Evolutionary conservation across 2,329 filamentous ascomycete species (phyloP).

Genomic region (Fusarium multiceps): DNA sequence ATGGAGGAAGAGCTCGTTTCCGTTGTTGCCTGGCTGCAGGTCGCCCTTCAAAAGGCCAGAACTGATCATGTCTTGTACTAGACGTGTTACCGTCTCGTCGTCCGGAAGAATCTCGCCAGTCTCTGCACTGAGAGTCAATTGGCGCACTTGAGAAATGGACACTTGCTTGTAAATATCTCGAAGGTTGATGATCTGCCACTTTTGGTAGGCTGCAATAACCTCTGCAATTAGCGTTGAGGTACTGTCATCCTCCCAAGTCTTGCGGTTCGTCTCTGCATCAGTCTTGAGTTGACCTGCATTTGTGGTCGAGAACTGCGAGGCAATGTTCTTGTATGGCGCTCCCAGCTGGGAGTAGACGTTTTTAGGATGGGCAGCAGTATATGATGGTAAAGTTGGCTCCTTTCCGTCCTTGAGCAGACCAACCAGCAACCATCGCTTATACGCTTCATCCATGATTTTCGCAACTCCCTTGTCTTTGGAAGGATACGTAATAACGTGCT

Average conservation of each 20-base stretch:
- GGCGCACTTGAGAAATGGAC: slow-evolving; percentile 64
- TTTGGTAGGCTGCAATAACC: slow-evolving; percentile 76
- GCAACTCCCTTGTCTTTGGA: slow-evolving; percentile 71
- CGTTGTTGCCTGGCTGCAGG: slow-evolving; percentile 59
- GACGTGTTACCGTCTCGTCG: slow-evolving; percentile 57
- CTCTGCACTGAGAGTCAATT: slow-evolving; percentile 64
- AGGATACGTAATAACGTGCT: slow-evolving; percentile 75
- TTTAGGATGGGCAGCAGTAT: slow-evolving; percentile 63
- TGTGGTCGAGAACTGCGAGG: slow-evolving; percentile 71
- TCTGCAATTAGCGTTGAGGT: slow-evolving; percentile 78
- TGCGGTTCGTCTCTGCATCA: slow-evolving; percentile 68
- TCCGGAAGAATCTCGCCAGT: slow-evolving; percentile 59
- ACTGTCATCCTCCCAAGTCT: slow-evolving; percentile 75
- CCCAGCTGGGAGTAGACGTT: slow-evolving; percentile 69
- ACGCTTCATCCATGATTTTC: slow-evolving; percentile 86
- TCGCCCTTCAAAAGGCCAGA: slow-evolving; percentile 64
- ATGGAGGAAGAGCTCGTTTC: slow-evolving; percentile 59
- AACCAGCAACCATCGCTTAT: slow-evolving; percentile 90
- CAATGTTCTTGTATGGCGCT: slow-evolving; percentile 78
- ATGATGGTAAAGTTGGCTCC: slow-evolving; percentile 64
- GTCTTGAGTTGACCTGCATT: slow-evolving; percentile 68
- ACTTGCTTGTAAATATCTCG: slow-evolving; percentile 75
- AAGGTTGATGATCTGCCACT: slow-evolving; percentile 79
- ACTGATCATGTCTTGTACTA: slow-evolving; percentile 67
- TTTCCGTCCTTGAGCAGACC: slow-evolving; percentile 77